Evolutionary conservation across 257 asterid genomes (phyloP).

Genomic region (Verbascum thapsus): DNA sequence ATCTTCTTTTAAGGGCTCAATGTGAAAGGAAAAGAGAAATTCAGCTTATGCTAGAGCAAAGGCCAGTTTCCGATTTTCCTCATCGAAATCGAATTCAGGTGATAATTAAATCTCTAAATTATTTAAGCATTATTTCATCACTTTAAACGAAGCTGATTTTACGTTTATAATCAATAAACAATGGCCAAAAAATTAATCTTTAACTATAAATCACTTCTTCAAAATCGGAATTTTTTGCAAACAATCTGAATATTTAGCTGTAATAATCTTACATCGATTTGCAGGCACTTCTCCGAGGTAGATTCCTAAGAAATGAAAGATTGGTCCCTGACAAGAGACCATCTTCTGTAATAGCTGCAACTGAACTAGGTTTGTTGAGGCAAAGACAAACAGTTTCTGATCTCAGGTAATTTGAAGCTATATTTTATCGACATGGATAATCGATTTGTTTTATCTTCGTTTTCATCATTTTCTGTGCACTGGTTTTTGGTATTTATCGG

Average conservation of each 20-base stretch:
- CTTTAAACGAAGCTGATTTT: constrained; percentile 18
- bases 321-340: constrained; percentile 53
- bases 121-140: neutral
- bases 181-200: no score
- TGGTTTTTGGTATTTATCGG: neutral
- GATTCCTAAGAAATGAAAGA: constrained; percentile 73
- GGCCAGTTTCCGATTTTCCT: constrained; percentile 76
- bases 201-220: no score
- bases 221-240: no score
- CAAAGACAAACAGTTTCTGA: constrained; percentile 77
- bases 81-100: constrained; percentile 97
- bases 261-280: constrained; percentile 18
- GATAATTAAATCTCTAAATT: constrained; percentile 19
- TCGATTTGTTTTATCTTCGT: neutral
- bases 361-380: constrained; percentile 76
- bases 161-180: neutral
- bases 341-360: constrained; percentile 59
- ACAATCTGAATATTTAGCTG: no score
- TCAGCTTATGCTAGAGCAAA: constrained; percentile 55
- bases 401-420: constrained; percentile 56
- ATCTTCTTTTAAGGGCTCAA: constrained; percentile 77
- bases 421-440: neutral
- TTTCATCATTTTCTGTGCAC: neutral
- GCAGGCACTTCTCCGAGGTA: constrained; percentile 83
- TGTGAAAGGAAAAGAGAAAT: constrained; percentile 73